Conservation (phyloP, 306 rosid species). For the Glycyrrhiza uralensis region DNA sequence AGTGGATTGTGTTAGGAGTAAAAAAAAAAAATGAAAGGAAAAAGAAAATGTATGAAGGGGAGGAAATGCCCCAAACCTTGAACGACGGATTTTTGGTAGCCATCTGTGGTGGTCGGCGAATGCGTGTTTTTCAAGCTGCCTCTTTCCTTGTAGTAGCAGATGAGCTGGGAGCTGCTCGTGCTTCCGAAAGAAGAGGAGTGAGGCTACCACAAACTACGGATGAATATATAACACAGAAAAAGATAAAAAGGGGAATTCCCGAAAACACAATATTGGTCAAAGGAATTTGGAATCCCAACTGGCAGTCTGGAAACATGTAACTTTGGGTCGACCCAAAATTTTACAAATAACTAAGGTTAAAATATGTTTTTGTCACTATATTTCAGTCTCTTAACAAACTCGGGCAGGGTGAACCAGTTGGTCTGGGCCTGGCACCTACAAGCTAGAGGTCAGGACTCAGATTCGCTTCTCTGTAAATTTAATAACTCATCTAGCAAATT, state of each 20-base stretch:
- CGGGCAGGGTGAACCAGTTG: too few species aligned
- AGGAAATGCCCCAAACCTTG: slow-evolving; percentile 30
- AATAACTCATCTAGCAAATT: too few species aligned
- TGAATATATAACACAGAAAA: not conserved
- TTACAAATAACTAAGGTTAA: too few species aligned
- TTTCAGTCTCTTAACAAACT: too few species aligned
- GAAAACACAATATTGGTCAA: too few species aligned
- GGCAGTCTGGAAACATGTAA: too few species aligned
- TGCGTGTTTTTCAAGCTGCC: slow-evolving; percentile 30
- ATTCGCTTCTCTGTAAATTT: too few species aligned
- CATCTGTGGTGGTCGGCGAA: slow-evolving; percentile 1
- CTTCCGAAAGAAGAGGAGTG: slow-evolving; percentile 31
- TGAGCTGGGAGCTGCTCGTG: not conserved
- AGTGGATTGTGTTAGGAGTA: not conserved
- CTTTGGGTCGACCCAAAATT: too few species aligned
- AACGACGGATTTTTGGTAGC: slow-evolving; percentile 17
- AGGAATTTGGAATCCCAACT: too few species aligned
- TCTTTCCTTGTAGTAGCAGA: not conserved
- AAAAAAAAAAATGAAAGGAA: not conserved
- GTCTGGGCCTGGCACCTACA: too few species aligned
- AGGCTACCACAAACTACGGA: not conserved
- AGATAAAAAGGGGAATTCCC: not conserved
- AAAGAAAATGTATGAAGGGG: not conserved
- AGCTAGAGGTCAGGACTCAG: too few species aligned
- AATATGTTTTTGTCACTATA: too few species aligned